phyloP scores from a whole-genome alignment of 371 early-diverging fungal genomes.

The Scutellospora calospora region DNA sequence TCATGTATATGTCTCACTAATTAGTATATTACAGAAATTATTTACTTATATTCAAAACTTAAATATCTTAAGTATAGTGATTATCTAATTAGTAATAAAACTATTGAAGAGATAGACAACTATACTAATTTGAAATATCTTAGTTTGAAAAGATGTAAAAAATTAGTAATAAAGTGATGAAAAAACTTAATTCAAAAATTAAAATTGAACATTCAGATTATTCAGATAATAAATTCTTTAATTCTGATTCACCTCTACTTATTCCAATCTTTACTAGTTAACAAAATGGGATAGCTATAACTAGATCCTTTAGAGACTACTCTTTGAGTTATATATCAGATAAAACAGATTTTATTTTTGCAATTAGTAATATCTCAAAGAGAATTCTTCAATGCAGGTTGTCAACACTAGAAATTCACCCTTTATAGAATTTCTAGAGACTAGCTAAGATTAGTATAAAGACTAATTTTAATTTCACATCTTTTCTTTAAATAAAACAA shows the following conservation, averaged over 20 bases:
- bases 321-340: too few species aligned
- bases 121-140: conserved; percentile 37
- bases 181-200: conserved; percentile 23
- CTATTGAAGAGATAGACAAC: conserved; percentile 25
- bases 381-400: too few species aligned
- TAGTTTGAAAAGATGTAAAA: conserved; percentile 23
- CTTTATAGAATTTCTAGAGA: too few species aligned
- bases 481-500: too few species aligned
- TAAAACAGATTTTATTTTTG: conserved; percentile 36
- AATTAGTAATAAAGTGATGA: conserved; percentile 10
- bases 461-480: too few species aligned
- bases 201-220: conserved; percentile 18
- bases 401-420: too few species aligned
- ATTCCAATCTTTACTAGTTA: conserved; percentile 11
- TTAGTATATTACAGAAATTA: conserved; percentile 19
- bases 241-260: conserved; percentile 8
- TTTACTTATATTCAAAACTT: background rate
- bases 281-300: too few species aligned
- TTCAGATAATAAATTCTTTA: conserved; percentile 17
- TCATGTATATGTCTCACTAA: conserved; percentile 39
- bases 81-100: conserved; percentile 28
- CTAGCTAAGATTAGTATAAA: too few species aligned
- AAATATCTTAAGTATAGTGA: conserved; percentile 8
- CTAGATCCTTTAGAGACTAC: too few species aligned
- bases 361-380: conserved; percentile 35